Conservation (phyloP, 208 protist species). For the Leishmania tropica region DNA sequence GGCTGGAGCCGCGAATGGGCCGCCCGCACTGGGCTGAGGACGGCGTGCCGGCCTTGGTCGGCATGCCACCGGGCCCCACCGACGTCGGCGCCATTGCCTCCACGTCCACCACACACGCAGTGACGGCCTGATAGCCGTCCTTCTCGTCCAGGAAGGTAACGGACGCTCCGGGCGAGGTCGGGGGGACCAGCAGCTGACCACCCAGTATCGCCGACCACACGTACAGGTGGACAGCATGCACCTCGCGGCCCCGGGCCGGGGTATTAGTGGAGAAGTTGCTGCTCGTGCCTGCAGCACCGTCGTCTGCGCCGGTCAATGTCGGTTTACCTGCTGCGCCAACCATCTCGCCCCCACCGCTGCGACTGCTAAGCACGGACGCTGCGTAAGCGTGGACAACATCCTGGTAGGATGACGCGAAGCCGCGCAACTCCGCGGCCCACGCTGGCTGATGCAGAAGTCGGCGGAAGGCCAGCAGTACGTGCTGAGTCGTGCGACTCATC, state of each 20-base stretch:
- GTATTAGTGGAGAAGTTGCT: not conserved
- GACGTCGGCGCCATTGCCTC: slow-evolving; percentile 1
- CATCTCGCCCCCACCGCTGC: not conserved
- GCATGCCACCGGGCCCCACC: not conserved
- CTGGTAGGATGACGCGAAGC: slow-evolving; percentile 30
- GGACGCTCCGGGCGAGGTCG: slow-evolving; percentile 8
- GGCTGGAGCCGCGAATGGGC: slow-evolving; percentile 24
- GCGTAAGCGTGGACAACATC: slow-evolving; percentile 23
- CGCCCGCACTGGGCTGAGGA: slow-evolving; percentile 1
- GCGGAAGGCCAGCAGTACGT: slow-evolving; percentile 33
- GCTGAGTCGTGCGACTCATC: slow-evolving; percentile 34
- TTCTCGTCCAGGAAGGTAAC: slow-evolving; percentile 25
- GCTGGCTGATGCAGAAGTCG: slow-evolving; percentile 28
- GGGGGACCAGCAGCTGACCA: slow-evolving; percentile 33
- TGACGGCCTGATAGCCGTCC: slow-evolving; percentile 11
- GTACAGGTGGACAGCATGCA: slow-evolving; percentile 26
- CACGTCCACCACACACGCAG: slow-evolving; percentile 24
- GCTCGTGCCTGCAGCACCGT: not conserved
- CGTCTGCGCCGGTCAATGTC: not conserved
- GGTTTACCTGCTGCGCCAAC: not conserved
- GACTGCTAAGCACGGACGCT: slow-evolving; percentile 5
- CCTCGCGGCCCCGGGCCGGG: slow-evolving; percentile 5
- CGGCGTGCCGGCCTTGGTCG: not conserved
- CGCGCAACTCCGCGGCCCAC: slow-evolving; percentile 36
- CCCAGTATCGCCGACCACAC: slow-evolving; percentile 39